phyloP scores from a whole-genome alignment of 176 grass and related monocot genomes.

The Eleusine coracana region DNA sequence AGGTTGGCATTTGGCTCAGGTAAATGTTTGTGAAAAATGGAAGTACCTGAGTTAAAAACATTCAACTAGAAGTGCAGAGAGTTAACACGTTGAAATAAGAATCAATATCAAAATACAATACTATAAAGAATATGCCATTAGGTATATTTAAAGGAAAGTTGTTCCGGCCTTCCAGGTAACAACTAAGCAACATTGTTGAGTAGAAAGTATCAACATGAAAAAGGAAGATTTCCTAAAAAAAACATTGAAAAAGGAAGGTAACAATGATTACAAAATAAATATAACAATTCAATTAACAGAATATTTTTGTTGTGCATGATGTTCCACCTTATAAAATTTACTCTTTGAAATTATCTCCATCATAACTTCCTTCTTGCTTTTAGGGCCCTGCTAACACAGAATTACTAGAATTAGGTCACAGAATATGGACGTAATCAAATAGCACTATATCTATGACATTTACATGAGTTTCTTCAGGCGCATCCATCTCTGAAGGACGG shows the following conservation, averaged over 20 bases:
- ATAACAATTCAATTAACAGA: not conserved
- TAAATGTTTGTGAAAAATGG: not conserved
- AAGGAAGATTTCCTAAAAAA: no score
- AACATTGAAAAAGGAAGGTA: not conserved
- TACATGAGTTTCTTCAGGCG: slow-evolving; percentile 51
- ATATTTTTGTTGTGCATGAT: not conserved
- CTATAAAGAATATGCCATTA: not conserved
- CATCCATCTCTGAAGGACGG: slow-evolving; percentile 47
- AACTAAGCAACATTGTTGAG: not conserved
- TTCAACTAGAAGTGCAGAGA: not conserved
- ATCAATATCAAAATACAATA: not conserved
- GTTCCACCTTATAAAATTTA: slow-evolving; percentile 93
- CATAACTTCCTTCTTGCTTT: slow-evolving; percentile 99
- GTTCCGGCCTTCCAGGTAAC: slow-evolving; percentile 27
- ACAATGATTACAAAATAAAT: not conserved
- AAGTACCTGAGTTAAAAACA: slow-evolving; percentile 25
- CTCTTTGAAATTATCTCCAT: slow-evolving; percentile 91
- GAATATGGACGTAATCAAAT: slow-evolving; percentile 17
- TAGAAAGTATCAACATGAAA: not conserved
- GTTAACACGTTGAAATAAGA: not conserved
- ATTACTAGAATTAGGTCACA: slow-evolving; percentile 35
- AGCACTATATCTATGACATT: slow-evolving; percentile 25
- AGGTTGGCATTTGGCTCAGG: not conserved
- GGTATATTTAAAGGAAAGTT: not conserved
- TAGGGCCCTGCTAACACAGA: slow-evolving; percentile 61